These are phyloP conservation scores for Russula dissimulans DNA, from an alignment of 768 basidiomycete species.

Conservation along the genomic window DNA sequence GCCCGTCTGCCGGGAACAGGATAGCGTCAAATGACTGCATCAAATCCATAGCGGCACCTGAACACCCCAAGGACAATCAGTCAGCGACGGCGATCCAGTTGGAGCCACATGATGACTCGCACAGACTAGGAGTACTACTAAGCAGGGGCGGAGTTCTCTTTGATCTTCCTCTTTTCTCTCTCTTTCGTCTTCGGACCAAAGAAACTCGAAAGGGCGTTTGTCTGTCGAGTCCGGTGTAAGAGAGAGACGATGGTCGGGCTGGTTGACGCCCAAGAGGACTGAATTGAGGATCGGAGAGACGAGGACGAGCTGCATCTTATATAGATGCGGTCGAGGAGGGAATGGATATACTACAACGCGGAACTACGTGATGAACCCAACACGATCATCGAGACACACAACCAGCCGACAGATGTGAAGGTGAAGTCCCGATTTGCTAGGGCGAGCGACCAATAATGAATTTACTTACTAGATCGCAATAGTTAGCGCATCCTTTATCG, in stretches of 20 bases:
- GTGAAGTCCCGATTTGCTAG: neutral
- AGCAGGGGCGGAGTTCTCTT: neutral
- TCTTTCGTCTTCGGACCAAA: neutral
- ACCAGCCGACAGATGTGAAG: neutral
- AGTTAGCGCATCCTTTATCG: neutral
- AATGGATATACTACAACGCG: slow-evolving; percentile 10
- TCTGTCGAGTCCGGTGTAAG: neutral
- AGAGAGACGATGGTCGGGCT: neutral
- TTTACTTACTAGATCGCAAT: slow-evolving; percentile 4
- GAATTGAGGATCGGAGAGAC: neutral
- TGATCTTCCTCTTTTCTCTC: neutral
- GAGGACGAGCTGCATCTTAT: slow-evolving; percentile 12
- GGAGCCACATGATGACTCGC: neutral
- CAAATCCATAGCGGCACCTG: slow-evolving; percentile 45
- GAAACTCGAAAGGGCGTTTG: neutral
- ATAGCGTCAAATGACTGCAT: slow-evolving; percentile 58
- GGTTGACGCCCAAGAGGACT: neutral
- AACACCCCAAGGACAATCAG: slow-evolving; percentile 1
- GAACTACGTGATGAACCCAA: slow-evolving; percentile 2
- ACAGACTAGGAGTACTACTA: neutral
- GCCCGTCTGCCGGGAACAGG: slow-evolving; percentile 73
- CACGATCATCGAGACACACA: slow-evolving; percentile 7
- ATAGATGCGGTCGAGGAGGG: neutral
- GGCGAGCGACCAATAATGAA: neutral
- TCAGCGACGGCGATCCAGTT: slow-evolving; percentile 14